Evolutionary conservation across 306 rosid species (phyloP), one percentile per base, ranked within the genome.

Genomic region (Chamaecrista fasciculata): DNA sequence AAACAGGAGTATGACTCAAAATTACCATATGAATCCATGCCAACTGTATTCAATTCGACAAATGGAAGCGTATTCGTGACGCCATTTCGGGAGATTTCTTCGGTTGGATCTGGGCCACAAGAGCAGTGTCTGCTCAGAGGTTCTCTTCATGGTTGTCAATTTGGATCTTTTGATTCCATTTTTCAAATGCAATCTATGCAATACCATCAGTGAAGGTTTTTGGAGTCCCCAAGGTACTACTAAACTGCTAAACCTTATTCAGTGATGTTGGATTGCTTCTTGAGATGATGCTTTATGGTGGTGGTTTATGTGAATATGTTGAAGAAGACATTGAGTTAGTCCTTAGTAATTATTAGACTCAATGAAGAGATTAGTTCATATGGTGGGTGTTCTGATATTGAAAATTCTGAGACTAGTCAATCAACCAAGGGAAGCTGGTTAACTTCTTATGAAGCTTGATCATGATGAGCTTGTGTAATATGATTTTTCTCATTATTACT

Each of bases 131-230:
- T 80, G 67, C 74, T 80, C 25, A 65, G 82, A 71, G 78, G 79
- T 63, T 75, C 75, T 61, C 70, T 77, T 66, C 80, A 64, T 21
- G 91, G 85, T 47, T 70, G 80, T 67, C 93, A 77, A 28, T 69
- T 85, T 72, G 85, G 77, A 57, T 69, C 87, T 62, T 79, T 74
- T 72, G 79, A 76, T 74, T 60, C 83, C 4, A 49, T 78, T 64
- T 84, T 79, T 74, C 82, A 85, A 80, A 79, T 84, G 91, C 87
- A 75, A 26, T 60, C 80, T 8, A 81, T 81, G 86, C 85, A 73
- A 31, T 9, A 50, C 14, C 83, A 80, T 76, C 86, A 70, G 65
- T 87, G 71, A 72, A 55, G 69, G 56, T 77, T 78, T 56, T 53
- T 73, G 64, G 76, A 62, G 48, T 60, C 52, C 29, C 44, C 12